These are phyloP conservation scores for Colletotrichum brevisporum DNA, from an alignment of 2,329 filamentous ascomycete species.

Conservation along the genomic window DNA sequence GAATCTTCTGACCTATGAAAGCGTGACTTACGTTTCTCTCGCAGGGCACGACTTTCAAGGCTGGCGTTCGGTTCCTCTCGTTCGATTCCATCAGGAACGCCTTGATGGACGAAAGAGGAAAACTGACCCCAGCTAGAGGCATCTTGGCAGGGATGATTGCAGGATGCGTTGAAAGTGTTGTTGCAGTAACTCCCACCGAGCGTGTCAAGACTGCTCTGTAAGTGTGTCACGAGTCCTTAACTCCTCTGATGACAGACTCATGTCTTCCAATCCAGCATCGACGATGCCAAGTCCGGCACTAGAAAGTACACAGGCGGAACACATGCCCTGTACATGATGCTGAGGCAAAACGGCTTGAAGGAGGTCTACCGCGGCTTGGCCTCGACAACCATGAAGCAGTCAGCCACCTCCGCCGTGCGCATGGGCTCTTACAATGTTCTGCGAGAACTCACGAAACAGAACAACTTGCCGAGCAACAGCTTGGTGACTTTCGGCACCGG, in stretches of 20 bases:
- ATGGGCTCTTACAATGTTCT: conserved; percentile 65
- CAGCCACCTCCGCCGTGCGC: conserved; percentile 60
- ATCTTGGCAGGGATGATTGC: conserved; percentile 76
- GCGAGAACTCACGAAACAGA: conserved; percentile 49
- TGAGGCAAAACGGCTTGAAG: conserved; percentile 56
- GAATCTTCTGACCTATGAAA: background rate
- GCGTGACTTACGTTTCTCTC: background rate
- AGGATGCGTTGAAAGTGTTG: conserved; percentile 72
- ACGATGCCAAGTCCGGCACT: conserved; percentile 50
- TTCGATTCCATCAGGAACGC: conserved; percentile 75
- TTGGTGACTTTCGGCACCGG: conserved; percentile 72
- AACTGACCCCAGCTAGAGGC: conserved; percentile 67
- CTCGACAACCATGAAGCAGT: conserved; percentile 63
- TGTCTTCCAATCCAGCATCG: conserved; percentile 46
- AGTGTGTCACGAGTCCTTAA: conserved; percentile 23
- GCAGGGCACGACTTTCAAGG: conserved; percentile 73
- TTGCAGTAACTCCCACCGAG: conserved; percentile 78
- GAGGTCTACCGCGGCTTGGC: conserved; percentile 61
- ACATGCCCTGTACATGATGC: conserved; percentile 51
- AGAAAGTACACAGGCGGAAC: conserved; percentile 48
- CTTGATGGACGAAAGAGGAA: conserved; percentile 69
- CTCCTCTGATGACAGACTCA: background rate
- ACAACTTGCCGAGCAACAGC: conserved; percentile 42
- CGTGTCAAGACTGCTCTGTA: conserved; percentile 76
- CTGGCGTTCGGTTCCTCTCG: conserved; percentile 75